Conservation (phyloP, 768 basidiomycete genomes). For the Boletus bicolor region DNA sequence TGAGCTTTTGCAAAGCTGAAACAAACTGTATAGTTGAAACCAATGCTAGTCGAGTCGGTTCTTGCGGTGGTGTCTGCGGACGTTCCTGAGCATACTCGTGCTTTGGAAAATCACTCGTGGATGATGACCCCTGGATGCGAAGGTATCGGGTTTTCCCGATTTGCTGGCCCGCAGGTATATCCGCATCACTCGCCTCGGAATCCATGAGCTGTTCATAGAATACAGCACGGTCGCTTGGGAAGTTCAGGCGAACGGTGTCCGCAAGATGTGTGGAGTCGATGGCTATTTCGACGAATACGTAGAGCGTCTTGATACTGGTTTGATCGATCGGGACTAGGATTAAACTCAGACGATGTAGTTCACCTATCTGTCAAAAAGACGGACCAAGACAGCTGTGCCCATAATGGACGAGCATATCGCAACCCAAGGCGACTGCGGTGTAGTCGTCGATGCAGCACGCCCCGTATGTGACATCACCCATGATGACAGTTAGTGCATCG, state of each 20-base stretch:
- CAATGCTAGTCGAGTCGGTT: slow-evolving; percentile 73
- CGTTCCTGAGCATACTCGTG: slow-evolving; percentile 12
- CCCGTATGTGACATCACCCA: slow-evolving; percentile 98
- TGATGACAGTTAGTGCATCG: slow-evolving; percentile 79
- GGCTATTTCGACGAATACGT: slow-evolving; percentile 95
- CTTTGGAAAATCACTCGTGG: background rate
- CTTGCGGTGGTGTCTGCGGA: slow-evolving; percentile 14
- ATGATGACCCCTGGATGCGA: slow-evolving; percentile 51
- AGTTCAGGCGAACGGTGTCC: slow-evolving; percentile 84
- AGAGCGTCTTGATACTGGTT: slow-evolving; percentile 90
- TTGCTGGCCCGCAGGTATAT: slow-evolving; percentile 47
- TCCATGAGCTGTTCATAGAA: slow-evolving; percentile 68
- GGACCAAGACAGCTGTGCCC: slow-evolving; percentile 95
- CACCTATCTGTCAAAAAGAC: slow-evolving; percentile 19
- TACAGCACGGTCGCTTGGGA: slow-evolving; percentile 67
- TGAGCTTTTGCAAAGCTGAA: slow-evolving; percentile 82
- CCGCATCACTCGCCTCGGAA: slow-evolving; percentile 44
- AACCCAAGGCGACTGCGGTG: slow-evolving; percentile 91
- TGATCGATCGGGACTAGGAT: slow-evolving; percentile 87
- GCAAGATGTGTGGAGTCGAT: slow-evolving; percentile 85
- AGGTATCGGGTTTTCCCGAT: slow-evolving; percentile 44
- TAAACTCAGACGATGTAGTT: slow-evolving; percentile 2
- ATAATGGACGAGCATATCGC: slow-evolving; percentile 98
- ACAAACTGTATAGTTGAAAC: slow-evolving; percentile 99
- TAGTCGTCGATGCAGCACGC: slow-evolving; percentile 99